Percentiles rank a stretch among this genome's conserved stretches.
Conservation (phyloP, 306 rosid genomes). For the Quercus engelmannii region DNA sequence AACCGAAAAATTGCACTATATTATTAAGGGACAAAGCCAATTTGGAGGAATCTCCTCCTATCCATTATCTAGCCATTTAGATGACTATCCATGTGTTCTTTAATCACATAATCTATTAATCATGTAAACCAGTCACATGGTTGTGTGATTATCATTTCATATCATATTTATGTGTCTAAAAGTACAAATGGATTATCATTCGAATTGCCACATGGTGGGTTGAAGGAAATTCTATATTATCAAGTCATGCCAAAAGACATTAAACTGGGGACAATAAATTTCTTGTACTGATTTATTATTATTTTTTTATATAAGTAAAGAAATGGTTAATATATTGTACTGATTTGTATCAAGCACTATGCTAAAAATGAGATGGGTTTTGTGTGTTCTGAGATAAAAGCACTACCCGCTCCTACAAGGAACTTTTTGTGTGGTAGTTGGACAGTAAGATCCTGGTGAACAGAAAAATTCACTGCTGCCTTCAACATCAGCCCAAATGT, state of each 20-base stretch:
- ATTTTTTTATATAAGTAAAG: too few relatives aligned
- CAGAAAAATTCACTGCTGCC: slow-evolving; percentile 69
- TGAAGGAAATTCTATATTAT: not conserved
- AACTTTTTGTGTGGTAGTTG: slow-evolving; percentile 44
- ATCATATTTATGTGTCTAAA: too few relatives aligned
- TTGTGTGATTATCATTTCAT: too few relatives aligned
- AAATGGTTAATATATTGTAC: not conserved
- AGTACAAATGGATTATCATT: too few relatives aligned
- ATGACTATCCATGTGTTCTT: too few relatives aligned
- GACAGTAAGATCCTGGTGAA: slow-evolving; percentile 82
- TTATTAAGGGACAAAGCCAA: too few relatives aligned
- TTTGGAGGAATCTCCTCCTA: too few relatives aligned
- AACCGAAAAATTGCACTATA: slow-evolving; percentile 1
- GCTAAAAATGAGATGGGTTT: not conserved
- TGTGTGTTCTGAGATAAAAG: slow-evolving; percentile 36
- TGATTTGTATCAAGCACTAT: not conserved
- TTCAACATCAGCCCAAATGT: slow-evolving; percentile 57
- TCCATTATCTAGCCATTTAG: too few relatives aligned
- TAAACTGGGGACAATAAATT: not conserved
- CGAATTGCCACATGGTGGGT: too few relatives aligned
- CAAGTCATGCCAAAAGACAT: slow-evolving; percentile 2
- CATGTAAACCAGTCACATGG: too few relatives aligned
- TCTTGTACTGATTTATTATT: not conserved
- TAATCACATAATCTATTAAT: too few relatives aligned
- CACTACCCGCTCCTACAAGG: slow-evolving; percentile 73